phyloP scores from a whole-genome alignment of 2,329 filamentous ascomycete species.

The Elsinoe arachidis region DNA sequence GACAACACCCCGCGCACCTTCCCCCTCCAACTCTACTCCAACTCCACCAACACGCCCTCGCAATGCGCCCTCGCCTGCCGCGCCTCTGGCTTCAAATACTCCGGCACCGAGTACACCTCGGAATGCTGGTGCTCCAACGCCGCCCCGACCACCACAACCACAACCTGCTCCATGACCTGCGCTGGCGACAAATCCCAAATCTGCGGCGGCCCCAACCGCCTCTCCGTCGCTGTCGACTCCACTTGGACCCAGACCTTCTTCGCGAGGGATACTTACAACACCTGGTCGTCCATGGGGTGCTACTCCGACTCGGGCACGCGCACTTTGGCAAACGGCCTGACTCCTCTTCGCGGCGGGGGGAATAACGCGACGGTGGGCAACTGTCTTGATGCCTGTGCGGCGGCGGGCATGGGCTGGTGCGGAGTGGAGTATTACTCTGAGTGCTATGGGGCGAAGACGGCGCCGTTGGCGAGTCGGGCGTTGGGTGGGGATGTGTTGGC shows the following conservation, averaged over 20 bases:
- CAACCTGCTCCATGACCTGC: slow-evolving; percentile 22
- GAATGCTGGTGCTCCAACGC: slow-evolving; percentile 18
- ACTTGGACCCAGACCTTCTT: slow-evolving; percentile 22
- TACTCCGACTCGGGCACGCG: slow-evolving; percentile 21
- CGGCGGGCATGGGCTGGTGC: slow-evolving; percentile 20
- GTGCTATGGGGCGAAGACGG: slow-evolving; percentile 19
- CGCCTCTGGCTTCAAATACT: slow-evolving; percentile 20
- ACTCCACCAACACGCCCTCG: slow-evolving; percentile 19
- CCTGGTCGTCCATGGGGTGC: slow-evolving; percentile 22
- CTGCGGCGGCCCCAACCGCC: slow-evolving; percentile 23
- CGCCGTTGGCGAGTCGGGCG: slow-evolving; percentile 15
- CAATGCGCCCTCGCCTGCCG: slow-evolving; percentile 22
- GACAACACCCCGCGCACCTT: slow-evolving; percentile 22
- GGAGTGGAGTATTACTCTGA: slow-evolving; percentile 24
- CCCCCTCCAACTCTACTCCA: slow-evolving; percentile 17
- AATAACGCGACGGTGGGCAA: slow-evolving; percentile 22
- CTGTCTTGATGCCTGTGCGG: slow-evolving; percentile 22
- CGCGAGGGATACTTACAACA: slow-evolving; percentile 17
- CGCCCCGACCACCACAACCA: neutral
- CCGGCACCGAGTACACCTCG: slow-evolving; percentile 29
- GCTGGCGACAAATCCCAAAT: slow-evolving; percentile 23
- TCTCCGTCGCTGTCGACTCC: slow-evolving; percentile 21
- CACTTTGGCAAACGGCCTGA: slow-evolving; percentile 17
- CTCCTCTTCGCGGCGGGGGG: slow-evolving; percentile 19
- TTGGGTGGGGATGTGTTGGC: slow-evolving; percentile 19